Base-by-base conservation (phyloP, 805 yeast species). In the Candida sakaeoensis region DNA sequence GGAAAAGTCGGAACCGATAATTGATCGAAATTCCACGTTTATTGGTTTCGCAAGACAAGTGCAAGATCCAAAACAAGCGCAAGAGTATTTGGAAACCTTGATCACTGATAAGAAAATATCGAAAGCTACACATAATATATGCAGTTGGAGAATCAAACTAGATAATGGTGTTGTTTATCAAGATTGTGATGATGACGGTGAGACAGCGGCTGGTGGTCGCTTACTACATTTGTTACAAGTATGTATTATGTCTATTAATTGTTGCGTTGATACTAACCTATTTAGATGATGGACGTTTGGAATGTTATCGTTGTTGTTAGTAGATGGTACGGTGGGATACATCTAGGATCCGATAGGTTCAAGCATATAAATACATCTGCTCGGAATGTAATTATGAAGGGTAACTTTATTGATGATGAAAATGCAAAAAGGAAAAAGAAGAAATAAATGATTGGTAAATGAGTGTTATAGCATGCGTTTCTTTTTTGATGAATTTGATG, bases 141-240 rank as follows among this genome's bases (percentile, higher is more conserved):
- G 80, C 12, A 93, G 96, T 0, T 90, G 91, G 83, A 67, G 98
- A 46, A 82, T 93, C 3, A 70, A 70, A 41, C 58, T 72, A n/a
- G 63, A 54, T 1, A 67, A 70, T 14, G 86, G 81, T 0, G 74
- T 79, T 0, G 69, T 74, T 26, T 74, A 71, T 35, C 93, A 86
- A 51, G 97, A 93, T 51, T 89, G 86, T 51, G 97, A 93, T 54
- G 98, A 93, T 58, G 99, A 91, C 55, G 99, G 99, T 2, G 99
- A 93, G 55, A 74, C 95, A 0, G 98, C 98, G 1, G 96, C 98
- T 1, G 99, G 99, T 8, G 79, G 90, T 4, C 67, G 96, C 42
- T 65, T 90, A 71, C 60, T 89, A 37, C 96, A 88, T 64, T 60
- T 90, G 35, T 61, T 90, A 48, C 77, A 85, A 26, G 75, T 79